Base-by-base conservation (phyloP, 495 filamentous ascomycete species). In the Penicillium ochrochloron region DNA sequence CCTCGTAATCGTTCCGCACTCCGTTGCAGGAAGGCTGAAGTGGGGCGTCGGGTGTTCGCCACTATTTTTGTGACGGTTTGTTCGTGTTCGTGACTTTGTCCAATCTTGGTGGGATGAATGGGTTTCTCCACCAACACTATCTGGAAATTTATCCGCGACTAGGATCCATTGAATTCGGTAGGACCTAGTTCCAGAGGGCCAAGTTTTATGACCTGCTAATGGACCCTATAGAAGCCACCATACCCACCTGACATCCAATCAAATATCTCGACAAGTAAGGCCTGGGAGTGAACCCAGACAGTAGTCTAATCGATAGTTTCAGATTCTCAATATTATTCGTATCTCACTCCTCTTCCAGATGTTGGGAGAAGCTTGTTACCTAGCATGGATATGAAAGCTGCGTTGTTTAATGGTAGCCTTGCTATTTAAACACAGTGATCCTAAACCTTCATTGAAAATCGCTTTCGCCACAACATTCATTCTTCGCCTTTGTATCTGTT, bases 1-100 rank as follows among this genome's bases (percentile, higher is more conserved):
- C 9, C 8, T 59, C 64, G 64, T 69, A 69, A 17, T 67, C 64
- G 60, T 59, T 59, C 33, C 33, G 12, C 25, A 11, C 33, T 59
- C 64, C 39, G 9, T 35, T 54, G 5, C 57, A 15, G 58, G 61
- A 50, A 64, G 35, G 21, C n/a, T 5, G 4, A 19, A 25, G 17
- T 63, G 57, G 62, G 23, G 46, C 29, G 14, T 51, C 57, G 41
- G 56, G 57, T 15, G 34, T 57, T 44, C 10, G 51, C 51, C 51
- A 31, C 35, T 56, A 37, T 37, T 37, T 25, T 56, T 56, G 27
- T 7, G 31, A 54, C 14, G 2, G 29, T 15, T 34, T 35, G 53
- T 8, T 56, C 53, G 53, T 35, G 53, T 56, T 56, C 53, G 53
- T 56, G n/a, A 56, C 12, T 35, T 33, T 56, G 31, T 35, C 53